Evolutionary conservation across 345 rosid species (phyloP).

Genomic region (Ceriops zippeliana): DNA sequence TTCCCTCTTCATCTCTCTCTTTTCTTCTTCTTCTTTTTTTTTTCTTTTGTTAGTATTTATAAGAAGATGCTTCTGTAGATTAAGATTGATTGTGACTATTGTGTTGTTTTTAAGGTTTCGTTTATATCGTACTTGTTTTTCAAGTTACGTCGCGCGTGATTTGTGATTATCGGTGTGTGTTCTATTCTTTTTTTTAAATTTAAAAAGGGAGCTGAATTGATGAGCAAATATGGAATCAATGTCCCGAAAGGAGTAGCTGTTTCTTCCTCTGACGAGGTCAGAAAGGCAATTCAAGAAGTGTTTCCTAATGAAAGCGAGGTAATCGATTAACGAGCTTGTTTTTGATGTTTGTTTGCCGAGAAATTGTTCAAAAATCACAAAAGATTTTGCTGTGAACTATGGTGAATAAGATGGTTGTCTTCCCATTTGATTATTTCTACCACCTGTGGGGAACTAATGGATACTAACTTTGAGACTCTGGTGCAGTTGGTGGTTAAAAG

Average conservation of each 20-base stretch:
- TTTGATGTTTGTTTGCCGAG: neutral
- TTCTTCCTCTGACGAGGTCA: slow-evolving; percentile 61
- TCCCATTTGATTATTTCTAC: too few relatives aligned
- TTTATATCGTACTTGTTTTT: neutral
- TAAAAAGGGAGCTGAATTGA: slow-evolving; percentile 83
- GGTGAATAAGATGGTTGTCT: neutral
- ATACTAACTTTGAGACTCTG: slow-evolving; percentile 12
- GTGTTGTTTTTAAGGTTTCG: neutral
- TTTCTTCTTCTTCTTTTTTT: neutral
- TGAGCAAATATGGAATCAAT: slow-evolving; percentile 85
- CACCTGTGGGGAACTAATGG: neutral
- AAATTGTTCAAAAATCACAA: neutral
- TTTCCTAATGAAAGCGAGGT: slow-evolving; percentile 84
- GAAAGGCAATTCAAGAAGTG: slow-evolving; percentile 48
- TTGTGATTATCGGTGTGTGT: neutral
- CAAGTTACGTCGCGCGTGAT: neutral
- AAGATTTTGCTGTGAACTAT: neutral
- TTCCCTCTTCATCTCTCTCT: slow-evolving; percentile 4
- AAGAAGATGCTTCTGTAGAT: too few relatives aligned
- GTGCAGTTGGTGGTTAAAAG: slow-evolving; percentile 93
- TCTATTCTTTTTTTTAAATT: neutral
- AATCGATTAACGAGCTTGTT: neutral
- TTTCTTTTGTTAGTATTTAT: neutral
- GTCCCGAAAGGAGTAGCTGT: slow-evolving; percentile 90
- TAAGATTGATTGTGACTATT: neutral